Evolutionary conservation across 257 asterid genomes (phyloP).

Genomic region (Solanum rostratum): DNA sequence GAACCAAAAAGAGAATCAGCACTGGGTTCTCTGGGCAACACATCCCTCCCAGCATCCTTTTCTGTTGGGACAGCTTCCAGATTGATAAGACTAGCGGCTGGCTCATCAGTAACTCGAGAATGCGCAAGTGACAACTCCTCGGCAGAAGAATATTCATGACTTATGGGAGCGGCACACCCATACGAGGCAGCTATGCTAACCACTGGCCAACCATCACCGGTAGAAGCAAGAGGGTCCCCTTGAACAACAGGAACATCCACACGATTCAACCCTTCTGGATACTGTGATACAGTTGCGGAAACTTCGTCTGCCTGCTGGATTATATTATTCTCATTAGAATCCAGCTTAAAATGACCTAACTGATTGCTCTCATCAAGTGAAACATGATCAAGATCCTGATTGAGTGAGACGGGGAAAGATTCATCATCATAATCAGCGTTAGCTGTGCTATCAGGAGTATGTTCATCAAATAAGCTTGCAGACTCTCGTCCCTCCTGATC

Average conservation of each 20-base stretch:
- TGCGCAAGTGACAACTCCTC: slow-evolving; percentile 48
- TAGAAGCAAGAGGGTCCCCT: slow-evolving; percentile 26
- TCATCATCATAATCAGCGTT: slow-evolving; percentile 25
- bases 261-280: slow-evolving; percentile 29
- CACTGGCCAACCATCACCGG: slow-evolving; percentile 52
- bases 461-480: slow-evolving; percentile 20
- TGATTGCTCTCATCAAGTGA: slow-evolving; percentile 25
- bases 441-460: background rate
- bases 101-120: slow-evolving; percentile 44
- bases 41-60: slow-evolving; percentile 36
- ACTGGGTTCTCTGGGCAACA: slow-evolving; percentile 36
- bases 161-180: slow-evolving; percentile 32
- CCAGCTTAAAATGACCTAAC: slow-evolving; percentile 30
- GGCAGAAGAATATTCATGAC: slow-evolving; percentile 41
- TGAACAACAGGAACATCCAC: slow-evolving; percentile 30
- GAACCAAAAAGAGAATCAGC: slow-evolving; percentile 35
- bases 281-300: slow-evolving; percentile 29
- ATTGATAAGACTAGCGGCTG: slow-evolving; percentile 29
- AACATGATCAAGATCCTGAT: slow-evolving; percentile 24
- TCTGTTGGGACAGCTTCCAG: slow-evolving; percentile 26
- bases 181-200: slow-evolving; percentile 43
- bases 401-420: slow-evolving; percentile 26
- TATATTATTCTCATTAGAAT: slow-evolving; percentile 20
- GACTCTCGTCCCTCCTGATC: slow-evolving; percentile 20
- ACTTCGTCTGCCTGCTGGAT: slow-evolving; percentile 26